Evolutionary conservation across 148 eudicot genomes (phyloP), one percentile per base, ranked within the genome.

Genomic region (Amaranthus cruentus): DNA sequence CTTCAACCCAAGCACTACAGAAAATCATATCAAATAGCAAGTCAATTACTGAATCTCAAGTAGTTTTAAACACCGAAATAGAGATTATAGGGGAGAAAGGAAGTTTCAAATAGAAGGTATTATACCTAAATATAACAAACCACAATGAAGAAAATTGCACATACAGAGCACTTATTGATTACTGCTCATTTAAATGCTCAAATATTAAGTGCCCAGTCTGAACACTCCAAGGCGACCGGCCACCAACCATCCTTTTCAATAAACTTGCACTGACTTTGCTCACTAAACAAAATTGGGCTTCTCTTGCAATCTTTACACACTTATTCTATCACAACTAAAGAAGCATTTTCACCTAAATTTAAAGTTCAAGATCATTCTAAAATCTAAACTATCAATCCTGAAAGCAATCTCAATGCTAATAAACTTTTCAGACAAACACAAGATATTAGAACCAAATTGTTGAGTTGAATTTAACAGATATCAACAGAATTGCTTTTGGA

Each of bases 1-100:
- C 98, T 80, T 94, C 95, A 85, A 89, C 85, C 97, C 90, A 94
- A 78, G 86, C 86, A 82, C 98, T 91, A 76, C 12, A 28, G 69
- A 51, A 11, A 65, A 70, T 38, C 72, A 72, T 49, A 46, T 46
- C 42, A 76, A 71, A 64, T 21, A 76, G 72, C 50, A 71, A 75
- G 54, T 80, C 78, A 79, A 64, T 57, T 44, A 50, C 66, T 49
- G 69, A 79, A 61, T 12, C 38, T 2, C n/a, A 14, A 53, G 46
- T 52, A 72, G 61, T 47, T 62, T 43, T 5, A 48, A 3, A 69
- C 67, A 55, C 52, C 38, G 11, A 67, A 43, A 9, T 46, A 77
- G 50, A 55, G 15, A 62, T 72, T 43, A 3, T 4, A 9, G 7
- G 54, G 61, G 62, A 47, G 49, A 46, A 9, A 11, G 1, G 38